A percentile compares a stretch with the other conserved stretches of the same genome.
Evolutionary conservation across 1,284 basidiomycete species (phyloP).

Genomic region (Sanguinoderma infundibulare): DNA sequence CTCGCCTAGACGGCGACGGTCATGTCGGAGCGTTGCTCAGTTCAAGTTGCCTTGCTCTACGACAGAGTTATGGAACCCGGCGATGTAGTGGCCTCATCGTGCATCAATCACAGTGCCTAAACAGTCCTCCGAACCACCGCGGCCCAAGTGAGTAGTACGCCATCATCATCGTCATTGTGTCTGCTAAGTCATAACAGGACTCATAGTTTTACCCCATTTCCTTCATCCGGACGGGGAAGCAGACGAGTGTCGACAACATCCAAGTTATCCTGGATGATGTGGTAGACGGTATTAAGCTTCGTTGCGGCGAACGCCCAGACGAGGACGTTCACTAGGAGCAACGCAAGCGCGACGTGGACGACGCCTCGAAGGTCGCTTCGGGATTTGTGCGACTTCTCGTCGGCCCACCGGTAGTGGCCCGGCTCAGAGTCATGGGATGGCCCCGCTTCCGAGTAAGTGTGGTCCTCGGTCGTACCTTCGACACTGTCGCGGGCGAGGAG

Average conservation of each 20-base stretch:
- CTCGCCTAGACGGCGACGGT: too few relatives aligned
- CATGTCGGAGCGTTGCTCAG: too few relatives aligned
- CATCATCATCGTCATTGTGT: too few relatives aligned
- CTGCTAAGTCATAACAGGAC: background rate
- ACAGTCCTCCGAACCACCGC: background rate
- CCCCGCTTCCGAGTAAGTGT: background rate
- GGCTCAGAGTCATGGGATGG: background rate
- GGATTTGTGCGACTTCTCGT: background rate
- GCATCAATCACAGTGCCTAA: background rate
- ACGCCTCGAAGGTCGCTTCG: background rate
- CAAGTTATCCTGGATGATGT: background rate
- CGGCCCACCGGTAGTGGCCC: background rate
- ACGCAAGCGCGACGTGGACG: background rate
- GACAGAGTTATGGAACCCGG: too few relatives aligned
- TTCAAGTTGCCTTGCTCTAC: too few relatives aligned
- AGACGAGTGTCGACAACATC: background rate
- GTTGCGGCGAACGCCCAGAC: background rate
- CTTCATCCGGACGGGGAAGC: background rate
- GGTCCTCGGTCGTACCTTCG: background rate
- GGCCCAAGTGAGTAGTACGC: too few relatives aligned
- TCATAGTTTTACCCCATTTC: background rate
- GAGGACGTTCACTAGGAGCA: constrained; percentile 1
- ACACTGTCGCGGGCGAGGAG: background rate
- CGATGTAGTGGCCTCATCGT: background rate
- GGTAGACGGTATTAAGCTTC: background rate